phyloP scores from a whole-genome alignment of 768 basidiomycete genomes.

The Ramaria rubella region DNA sequence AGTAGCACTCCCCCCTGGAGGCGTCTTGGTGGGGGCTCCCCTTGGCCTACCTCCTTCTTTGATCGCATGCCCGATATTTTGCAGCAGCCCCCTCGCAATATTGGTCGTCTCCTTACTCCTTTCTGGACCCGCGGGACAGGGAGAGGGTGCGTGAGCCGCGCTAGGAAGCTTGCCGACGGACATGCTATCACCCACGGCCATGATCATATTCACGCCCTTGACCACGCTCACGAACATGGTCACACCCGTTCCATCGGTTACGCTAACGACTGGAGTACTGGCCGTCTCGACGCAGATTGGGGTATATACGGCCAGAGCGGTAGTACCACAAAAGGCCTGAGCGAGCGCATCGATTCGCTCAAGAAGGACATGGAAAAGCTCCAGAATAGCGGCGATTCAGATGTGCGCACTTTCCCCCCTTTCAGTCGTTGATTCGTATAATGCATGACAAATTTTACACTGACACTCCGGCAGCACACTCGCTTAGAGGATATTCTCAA shows the following conservation, averaged over 20 bases:
- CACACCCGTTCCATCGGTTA: no score
- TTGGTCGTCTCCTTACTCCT: not conserved
- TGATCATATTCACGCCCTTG: not conserved
- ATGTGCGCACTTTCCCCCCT: not conserved
- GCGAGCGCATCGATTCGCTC: not conserved
- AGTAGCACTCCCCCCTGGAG: not conserved
- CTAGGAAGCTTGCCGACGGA: no score
- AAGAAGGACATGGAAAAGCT: not conserved
- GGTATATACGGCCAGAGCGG: not conserved
- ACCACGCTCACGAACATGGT: not conserved
- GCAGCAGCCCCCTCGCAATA: not conserved
- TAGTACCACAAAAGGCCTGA: not conserved
- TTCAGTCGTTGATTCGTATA: not conserved
- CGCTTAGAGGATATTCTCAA: not conserved
- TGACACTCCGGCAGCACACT: not conserved
- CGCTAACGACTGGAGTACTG: no score
- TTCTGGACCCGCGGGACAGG: not conserved
- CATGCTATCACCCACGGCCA: not conserved
- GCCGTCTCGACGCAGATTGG: not conserved
- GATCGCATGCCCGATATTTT: not conserved
- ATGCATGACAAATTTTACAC: not conserved
- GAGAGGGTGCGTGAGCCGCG: no score
- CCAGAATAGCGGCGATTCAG: not conserved
- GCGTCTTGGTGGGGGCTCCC: not conserved
- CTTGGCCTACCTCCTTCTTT: not conserved